Conservation (phyloP, 352 stramenopile species). For the Phytophthora pini region DNA sequence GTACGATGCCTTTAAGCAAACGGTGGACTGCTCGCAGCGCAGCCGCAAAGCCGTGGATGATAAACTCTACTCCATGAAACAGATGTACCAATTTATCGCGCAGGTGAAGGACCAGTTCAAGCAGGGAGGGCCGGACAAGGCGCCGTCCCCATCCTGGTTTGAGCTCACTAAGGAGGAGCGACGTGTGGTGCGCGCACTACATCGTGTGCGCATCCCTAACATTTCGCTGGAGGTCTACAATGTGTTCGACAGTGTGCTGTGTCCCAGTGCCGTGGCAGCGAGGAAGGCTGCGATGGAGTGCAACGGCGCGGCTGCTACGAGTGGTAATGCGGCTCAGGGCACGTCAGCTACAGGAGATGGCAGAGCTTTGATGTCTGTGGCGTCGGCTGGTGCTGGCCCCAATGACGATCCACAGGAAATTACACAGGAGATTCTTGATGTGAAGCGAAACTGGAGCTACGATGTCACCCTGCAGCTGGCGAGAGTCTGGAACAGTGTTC, state of each 20-base stretch:
- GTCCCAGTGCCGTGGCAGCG: conserved; percentile 24
- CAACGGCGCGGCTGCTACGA: not conserved
- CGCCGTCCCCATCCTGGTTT: conserved; percentile 58
- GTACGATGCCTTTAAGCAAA: conserved; percentile 58
- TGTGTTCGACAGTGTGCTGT: conserved; percentile 63
- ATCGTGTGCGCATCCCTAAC: conserved; percentile 64
- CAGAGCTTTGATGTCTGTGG: not conserved
- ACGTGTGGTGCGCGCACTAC: conserved; percentile 53
- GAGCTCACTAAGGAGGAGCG: conserved; percentile 62
- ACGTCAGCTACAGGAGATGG: conserved; percentile 1
- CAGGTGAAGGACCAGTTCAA: conserved; percentile 61
- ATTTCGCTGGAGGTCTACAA: conserved; percentile 64
- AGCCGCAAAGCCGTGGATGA: conserved; percentile 70
- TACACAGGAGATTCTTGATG: conserved; percentile 44
- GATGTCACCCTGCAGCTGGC: conserved; percentile 69
- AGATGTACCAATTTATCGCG: conserved; percentile 79
- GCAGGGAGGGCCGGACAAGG: conserved; percentile 26
- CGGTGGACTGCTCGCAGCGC: conserved; percentile 49
- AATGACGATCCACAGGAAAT: conserved; percentile 21
- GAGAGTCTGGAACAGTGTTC: conserved; percentile 53
- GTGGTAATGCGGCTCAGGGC: conserved; percentile 3
- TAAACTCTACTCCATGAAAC: conserved; percentile 73
- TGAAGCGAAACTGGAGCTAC: conserved; percentile 65
- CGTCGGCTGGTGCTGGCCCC: not conserved
- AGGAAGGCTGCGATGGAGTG: conserved; percentile 11